Evolutionary conservation across 1,284 basidiomycete genomes (phyloP), one percentile per base, ranked within the genome.

Genomic region (Leccinum angustisporum): DNA sequence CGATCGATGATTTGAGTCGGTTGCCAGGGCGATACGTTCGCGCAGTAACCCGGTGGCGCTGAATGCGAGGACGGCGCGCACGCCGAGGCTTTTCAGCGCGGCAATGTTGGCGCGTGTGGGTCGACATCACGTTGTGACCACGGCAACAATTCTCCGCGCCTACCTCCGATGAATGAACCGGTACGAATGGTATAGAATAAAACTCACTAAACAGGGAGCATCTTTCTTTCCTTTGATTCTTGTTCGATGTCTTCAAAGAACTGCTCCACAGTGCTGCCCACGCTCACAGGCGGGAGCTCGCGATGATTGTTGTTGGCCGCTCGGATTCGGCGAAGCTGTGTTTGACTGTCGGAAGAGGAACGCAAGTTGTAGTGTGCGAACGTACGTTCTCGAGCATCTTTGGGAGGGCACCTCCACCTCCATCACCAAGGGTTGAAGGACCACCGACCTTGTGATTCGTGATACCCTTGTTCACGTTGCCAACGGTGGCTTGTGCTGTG

Each of bases 41-140:
- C 94, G 84, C 51, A 99, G 84, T n/a, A 92, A 95, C 40, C 97
- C 97, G 51, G 98, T 97, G 8, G 97, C 97, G n/a, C 90, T 93
- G 81, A 99, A 99, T 2, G 96, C 95, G 64, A 98, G 81, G 70
- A 98, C 86, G 48, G 89, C 91, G 64, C 90, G 86, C 16, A 95
- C 92, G 57, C 97, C 97, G 65, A 99, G 82, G 57, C 86, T 88
- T 79, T 98, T 98, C 68, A 98, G 84, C 0, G 96, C 96, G 16
- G 96, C 91, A 72, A 98, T 96, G 82, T 99, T 98, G 66, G 96
- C 96, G 56, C 93, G 87, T 2, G 82, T 78, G 43, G 95, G 33
- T 33, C 33, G 33, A 33, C 33, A 33, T 33, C 33, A 33, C 33
- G 33, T 33, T 33, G 33, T 33, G 33, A 33, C 33, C 11, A 11